Evolutionary conservation across 768 basidiomycete genomes (phyloP), one percentile per base, ranked within the genome.

Genomic region (Psilocybe subaeruginosa): DNA sequence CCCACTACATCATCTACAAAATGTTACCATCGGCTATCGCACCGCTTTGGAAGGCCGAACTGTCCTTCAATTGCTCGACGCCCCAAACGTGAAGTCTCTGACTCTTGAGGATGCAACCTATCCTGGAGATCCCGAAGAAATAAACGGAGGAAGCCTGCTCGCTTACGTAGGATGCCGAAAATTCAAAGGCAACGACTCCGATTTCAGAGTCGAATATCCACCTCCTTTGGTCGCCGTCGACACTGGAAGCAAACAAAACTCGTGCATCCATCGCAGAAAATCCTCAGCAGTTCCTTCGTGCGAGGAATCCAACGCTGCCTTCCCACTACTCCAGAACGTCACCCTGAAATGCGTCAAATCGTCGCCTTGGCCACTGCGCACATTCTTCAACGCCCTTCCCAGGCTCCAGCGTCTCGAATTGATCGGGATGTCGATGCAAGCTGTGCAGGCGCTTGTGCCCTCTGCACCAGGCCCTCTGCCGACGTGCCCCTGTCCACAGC

Each of bases 71-170:
- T 61, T 78, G 17, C 55, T 86, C 33, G 68, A 78, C 56, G 80
- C 81, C 16, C 78, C 80, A 2, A 70, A 71, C 61, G 68, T 80
- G 12, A 67, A 60, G 51, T 64, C 62, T 4, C 70, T 88, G 29
- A 66, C 68, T 1, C 67, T 88, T 4, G 79, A 82, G 59, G 82
- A 86, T 62, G 75, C 76, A 8, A 78, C 73, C 3, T 76, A 82
- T 62, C 76, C 79, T 16, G 76, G 72, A 27, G 76, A 75, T 55
- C 71, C 74, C 14, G 73, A 74, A n/a, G 76, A 76, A 8, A 68
- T 79, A 50, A 78, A 85, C 59, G 78, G 75, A 1, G 70, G 73
- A 27, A 70, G 69, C 53, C 67, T 85, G 23, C 68, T 80, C 17
- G 67, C 70, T 51, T 78, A 76, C 68, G 64, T 76, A 41, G 78